Base-by-base conservation (phyloP, 2,329 filamentous ascomycete genomes). In the Xylaria polymorpha region DNA sequence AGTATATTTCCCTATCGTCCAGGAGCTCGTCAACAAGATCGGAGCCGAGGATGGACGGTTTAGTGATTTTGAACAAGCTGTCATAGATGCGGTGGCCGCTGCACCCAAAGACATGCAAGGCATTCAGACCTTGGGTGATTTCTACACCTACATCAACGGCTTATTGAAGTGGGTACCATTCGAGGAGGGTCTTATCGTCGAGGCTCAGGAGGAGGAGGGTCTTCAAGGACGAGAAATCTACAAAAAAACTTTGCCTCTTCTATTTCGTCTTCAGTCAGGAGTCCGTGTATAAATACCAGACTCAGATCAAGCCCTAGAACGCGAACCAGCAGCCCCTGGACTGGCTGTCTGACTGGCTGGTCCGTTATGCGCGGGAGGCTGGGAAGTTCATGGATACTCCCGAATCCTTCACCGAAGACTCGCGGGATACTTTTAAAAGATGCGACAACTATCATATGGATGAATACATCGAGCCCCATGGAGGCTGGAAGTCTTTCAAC, bases 401-500 rank as follows among this genome's bases (percentile, higher is more conserved):
- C 5, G 41, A 50, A 41, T 67, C 65, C 9, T 22, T 63, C 35
- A 62, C 51, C 6, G 7, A 14, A 4, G n/a, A 39, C 57, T 50
- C 51, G 15, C 20, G 53, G 29, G 15, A 43, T 5, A 67, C 9
- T 18, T 67, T 67, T 53, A 32, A 15, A 14, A 37, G 4, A 32
- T 20, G 20, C 29, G 3, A 15, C 6, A 22, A 1, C 18, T 67
- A 63, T 22, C 8, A 39, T 25, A 25, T 44, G 14, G 53, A 37
- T 0, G 39, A 58, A 3, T 57, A 62, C 25, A n/a, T 59, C 3
- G 60, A 63, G 6, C 65, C 65, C 18, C 18, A 20, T 20, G 60
- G 60, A 14, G 65, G 65, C 7, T 67, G 65, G 65, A 58, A 58
- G 53, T 53, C 43, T 10, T 67, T 67, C 65, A 67, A 67, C 59